Conservation (phyloP, 2,329 filamentous ascomycete species). For the Diaporthe ilicicola region DNA sequence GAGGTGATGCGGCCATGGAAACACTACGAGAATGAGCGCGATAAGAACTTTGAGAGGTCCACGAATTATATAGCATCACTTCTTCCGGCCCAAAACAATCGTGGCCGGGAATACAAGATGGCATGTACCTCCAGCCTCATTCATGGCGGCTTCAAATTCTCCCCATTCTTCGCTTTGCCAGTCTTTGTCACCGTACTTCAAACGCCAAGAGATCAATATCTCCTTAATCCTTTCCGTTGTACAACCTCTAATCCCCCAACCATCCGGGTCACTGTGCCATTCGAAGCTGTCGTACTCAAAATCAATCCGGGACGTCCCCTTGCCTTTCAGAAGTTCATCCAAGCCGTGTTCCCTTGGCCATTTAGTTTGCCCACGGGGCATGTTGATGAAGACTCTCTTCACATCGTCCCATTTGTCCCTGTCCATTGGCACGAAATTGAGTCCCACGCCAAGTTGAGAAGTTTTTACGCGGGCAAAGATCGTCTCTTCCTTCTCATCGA, state of each 20-base stretch:
- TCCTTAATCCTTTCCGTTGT: neutral
- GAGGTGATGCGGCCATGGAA: too few species aligned
- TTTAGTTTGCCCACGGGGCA: neutral
- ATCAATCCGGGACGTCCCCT: neutral
- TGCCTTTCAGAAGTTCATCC: too few species aligned
- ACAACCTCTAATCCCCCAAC: neutral
- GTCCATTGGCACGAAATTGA: neutral
- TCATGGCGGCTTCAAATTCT: neutral
- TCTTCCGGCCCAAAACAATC: neutral
- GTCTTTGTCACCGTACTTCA: neutral
- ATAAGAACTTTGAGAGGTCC: too few species aligned
- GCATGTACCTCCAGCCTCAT: neutral
- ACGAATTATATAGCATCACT: neutral
- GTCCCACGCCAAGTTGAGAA: neutral
- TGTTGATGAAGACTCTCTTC: constrained; percentile 7
- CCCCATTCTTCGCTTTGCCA: neutral
- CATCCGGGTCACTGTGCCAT: neutral
- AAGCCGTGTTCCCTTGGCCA: neutral
- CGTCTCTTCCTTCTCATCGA: neutral
- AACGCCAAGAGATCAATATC: neutral
- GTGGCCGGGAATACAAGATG: neutral
- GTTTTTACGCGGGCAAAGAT: neutral
- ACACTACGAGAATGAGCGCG: too few species aligned
- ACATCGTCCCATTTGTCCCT: neutral
- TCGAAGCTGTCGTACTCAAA: neutral